Conservation (phyloP, 768 basidiomycete species). For the Rhodotorula paludigena region DNA sequence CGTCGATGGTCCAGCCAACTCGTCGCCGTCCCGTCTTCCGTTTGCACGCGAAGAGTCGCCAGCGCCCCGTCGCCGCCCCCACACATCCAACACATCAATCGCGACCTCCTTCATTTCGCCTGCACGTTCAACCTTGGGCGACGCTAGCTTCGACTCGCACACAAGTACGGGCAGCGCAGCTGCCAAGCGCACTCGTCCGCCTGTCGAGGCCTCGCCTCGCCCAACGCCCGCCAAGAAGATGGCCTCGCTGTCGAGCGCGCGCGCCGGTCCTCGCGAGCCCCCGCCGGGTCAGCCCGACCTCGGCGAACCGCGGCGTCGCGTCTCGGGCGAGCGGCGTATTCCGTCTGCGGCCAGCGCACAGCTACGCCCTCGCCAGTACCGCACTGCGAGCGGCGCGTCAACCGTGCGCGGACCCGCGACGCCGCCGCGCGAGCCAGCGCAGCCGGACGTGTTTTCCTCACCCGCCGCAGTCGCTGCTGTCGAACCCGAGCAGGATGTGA, state of each 20-base stretch:
- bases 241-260: slow-evolving; percentile 1
- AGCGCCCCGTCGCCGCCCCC: slow-evolving; percentile 4
- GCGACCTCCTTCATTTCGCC: neutral
- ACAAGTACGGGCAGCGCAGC: neutral
- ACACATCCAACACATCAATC: neutral
- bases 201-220: slow-evolving; percentile 22
- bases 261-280: slow-evolving; percentile 2
- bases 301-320: slow-evolving; percentile 5
- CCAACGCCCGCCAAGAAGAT: slow-evolving; percentile 33
- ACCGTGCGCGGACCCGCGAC: slow-evolving; percentile 19
- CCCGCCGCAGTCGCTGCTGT: neutral
- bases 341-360: neutral
- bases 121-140: neutral
- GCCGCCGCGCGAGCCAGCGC: slow-evolving; percentile 5
- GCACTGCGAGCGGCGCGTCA: slow-evolving; percentile 25
- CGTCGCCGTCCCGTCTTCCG: slow-evolving; percentile 2
- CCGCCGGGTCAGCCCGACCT: neutral
- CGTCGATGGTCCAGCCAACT: neutral
- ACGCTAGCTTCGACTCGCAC: neutral
- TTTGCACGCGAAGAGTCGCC: slow-evolving; percentile 22
- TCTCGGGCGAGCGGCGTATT: slow-evolving; percentile 2
- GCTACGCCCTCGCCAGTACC: too few relatives aligned
- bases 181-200: slow-evolving; percentile 21
- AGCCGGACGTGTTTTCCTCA: slow-evolving; percentile 21
- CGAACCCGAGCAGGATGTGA: neutral